Percentiles rank a stretch among this genome's conserved stretches.
phyloP scores from a whole-genome alignment of 768 basidiomycete species.

The Mycena leptocephala region DNA sequence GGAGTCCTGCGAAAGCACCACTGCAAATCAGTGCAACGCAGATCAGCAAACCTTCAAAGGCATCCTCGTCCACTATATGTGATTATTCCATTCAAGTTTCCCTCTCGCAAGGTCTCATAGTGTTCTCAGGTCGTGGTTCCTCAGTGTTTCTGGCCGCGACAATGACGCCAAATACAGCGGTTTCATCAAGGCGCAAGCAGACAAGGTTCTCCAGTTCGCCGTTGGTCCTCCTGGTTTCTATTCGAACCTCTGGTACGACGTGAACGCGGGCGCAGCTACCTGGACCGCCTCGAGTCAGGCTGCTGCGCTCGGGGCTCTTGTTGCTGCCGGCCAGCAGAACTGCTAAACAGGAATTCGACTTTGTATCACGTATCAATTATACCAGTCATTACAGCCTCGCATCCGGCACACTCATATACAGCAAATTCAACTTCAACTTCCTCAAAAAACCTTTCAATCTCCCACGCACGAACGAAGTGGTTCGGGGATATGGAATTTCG shows the following conservation, averaged over 20 bases:
- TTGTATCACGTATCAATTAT: not conserved
- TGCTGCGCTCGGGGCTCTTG: slow-evolving; percentile 33
- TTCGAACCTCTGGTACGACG: slow-evolving; percentile 35
- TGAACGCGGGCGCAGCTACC: slow-evolving; percentile 25
- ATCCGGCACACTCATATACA: not conserved
- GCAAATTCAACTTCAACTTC: not conserved
- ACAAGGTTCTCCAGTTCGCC: slow-evolving; percentile 32
- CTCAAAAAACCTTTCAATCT: no score
- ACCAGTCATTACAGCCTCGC: not conserved
- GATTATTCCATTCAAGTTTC: not conserved
- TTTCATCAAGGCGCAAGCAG: slow-evolving; percentile 33
- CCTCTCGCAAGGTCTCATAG: not conserved
- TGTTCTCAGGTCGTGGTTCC: slow-evolving; percentile 33
- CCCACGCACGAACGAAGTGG: no score
- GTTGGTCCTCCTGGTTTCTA: slow-evolving; percentile 27
- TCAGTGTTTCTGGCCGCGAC: slow-evolving; percentile 33
- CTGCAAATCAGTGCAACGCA: slow-evolving; percentile 26
- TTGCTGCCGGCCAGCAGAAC: slow-evolving; percentile 33
- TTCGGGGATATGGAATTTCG: no score
- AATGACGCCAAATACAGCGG: slow-evolving; percentile 30
- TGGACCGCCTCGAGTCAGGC: slow-evolving; percentile 33
- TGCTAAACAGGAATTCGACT: slow-evolving; percentile 28
- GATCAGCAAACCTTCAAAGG: slow-evolving; percentile 40
- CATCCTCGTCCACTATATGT: slow-evolving; percentile 33
- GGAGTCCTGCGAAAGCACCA: slow-evolving; percentile 32